Evolutionary conservation across 768 basidiomycete species (phyloP).

Genomic region (Cyathus striatus): DNA sequence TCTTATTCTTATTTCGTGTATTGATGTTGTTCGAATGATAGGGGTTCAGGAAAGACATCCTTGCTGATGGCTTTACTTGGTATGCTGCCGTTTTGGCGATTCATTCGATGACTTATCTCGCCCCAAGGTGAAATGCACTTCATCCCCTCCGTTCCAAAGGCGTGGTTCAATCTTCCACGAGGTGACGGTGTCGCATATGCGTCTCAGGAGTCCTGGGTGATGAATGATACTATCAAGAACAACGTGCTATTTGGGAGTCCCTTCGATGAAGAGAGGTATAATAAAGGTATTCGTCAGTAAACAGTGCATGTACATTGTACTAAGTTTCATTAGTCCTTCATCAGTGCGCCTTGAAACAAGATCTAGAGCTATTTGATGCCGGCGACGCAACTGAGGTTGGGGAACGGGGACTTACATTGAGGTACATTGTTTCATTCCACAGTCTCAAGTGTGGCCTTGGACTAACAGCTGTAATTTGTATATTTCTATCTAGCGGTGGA

Average conservation of each 20-base stretch:
- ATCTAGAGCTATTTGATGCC: constrained; percentile 66
- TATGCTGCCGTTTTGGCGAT: constrained; percentile 4
- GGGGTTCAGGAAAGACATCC: constrained; percentile 53
- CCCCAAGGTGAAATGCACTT: constrained; percentile 61
- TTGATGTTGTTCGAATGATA: too few relatives aligned
- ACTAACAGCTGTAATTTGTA: too few relatives aligned
- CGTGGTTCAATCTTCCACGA: constrained; percentile 70
- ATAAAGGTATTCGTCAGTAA: constrained; percentile 29
- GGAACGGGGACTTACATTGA: constrained; percentile 60
- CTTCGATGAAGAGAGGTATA: constrained; percentile 74
- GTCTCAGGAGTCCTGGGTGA: constrained; percentile 83
- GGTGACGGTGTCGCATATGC: constrained; percentile 70
- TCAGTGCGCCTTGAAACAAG: constrained; percentile 72
- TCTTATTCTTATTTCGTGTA: too few relatives aligned
- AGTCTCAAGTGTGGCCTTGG: too few relatives aligned
- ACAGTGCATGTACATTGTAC: not conserved
- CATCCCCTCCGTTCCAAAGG: constrained; percentile 40
- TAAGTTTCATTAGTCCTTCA: constrained; percentile 39
- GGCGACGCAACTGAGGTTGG: constrained; percentile 70
- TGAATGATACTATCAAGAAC: constrained; percentile 74
- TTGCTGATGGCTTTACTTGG: constrained; percentile 56
- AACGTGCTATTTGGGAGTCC: constrained; percentile 81
- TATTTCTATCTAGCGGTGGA: too few relatives aligned
- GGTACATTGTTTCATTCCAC: too few relatives aligned
- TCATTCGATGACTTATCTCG: not conserved